phyloP scores from a whole-genome alignment of 2,329 filamentous ascomycete genomes.

The Hypoxylon sp. region DNA sequence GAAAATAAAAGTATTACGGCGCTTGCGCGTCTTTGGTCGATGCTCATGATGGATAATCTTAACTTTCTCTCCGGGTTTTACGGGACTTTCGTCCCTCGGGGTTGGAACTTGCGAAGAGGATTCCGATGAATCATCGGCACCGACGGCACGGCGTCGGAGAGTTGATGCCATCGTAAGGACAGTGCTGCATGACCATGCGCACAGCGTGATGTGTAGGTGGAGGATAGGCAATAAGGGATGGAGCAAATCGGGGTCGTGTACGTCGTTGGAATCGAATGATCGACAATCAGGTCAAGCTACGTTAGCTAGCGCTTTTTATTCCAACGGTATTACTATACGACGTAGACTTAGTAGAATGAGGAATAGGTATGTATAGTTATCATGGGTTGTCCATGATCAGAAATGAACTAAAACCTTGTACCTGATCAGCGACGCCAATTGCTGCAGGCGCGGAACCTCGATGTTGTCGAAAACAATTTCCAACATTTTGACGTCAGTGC shows the following conservation, averaged over 20 bases:
- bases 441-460: slow-evolving; percentile 24
- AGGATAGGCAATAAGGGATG: slow-evolving; percentile 5
- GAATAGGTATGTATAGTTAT: slow-evolving; percentile 5
- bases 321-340: slow-evolving; percentile 10
- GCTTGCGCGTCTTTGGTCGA: slow-evolving; percentile 72
- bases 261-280: slow-evolving; percentile 24
- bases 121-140: slow-evolving; percentile 51
- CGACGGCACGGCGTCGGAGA: slow-evolving; percentile 53
- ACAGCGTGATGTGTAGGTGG: slow-evolving; percentile 18
- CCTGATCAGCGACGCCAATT: slow-evolving; percentile 33
- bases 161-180: slow-evolving; percentile 50
- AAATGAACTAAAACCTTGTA: slow-evolving; percentile 9
- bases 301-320: slow-evolving; percentile 17
- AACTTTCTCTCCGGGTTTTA: slow-evolving; percentile 56
- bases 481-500: slow-evolving; percentile 41
- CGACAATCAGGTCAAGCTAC: slow-evolving; percentile 32
- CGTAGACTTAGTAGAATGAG: slow-evolving; percentile 1
- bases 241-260: slow-evolving; percentile 26
- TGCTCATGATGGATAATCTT: slow-evolving; percentile 61
- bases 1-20: slow-evolving; percentile 86
- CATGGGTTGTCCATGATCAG: slow-evolving; percentile 12
- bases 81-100: slow-evolving; percentile 56
- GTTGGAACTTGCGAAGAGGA: slow-evolving; percentile 49
- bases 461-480: slow-evolving; percentile 31
- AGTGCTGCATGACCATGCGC: slow-evolving; percentile 49